phyloP scores from a whole-genome alignment of 2,329 filamentous ascomycete genomes.

The Aspergillus sp. region DNA sequence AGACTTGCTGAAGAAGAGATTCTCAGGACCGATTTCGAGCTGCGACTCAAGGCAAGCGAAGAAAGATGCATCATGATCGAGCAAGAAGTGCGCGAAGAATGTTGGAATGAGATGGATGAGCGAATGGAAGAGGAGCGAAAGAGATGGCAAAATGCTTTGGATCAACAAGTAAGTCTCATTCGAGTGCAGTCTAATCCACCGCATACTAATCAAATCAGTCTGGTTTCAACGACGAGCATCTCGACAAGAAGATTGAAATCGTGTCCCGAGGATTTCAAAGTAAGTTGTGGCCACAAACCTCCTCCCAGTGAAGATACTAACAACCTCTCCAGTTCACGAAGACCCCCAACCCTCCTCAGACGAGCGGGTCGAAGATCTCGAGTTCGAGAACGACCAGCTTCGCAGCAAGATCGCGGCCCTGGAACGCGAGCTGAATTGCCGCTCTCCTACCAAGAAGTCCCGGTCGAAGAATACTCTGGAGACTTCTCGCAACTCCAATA shows the following conservation, averaged over 20 bases:
- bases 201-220: constrained; percentile 32
- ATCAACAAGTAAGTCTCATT: constrained; percentile 61
- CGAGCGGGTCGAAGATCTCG: constrained; percentile 65
- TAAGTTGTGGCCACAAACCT: constrained; percentile 27
- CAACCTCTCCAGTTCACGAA: constrained; percentile 44
- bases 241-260: constrained; percentile 84
- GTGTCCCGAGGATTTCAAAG: constrained; percentile 58
- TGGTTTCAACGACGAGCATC: constrained; percentile 78
- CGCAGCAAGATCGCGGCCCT: constrained; percentile 65
- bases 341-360: constrained; percentile 53
- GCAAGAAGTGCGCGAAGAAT: constrained; percentile 83
- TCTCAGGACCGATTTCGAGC: constrained; percentile 70
- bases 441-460: constrained; percentile 64
- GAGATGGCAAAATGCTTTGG: constrained; percentile 78
- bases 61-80: constrained; percentile 72
- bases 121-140: constrained; percentile 72
- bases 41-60: constrained; percentile 67
- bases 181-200: background rate
- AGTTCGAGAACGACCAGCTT: constrained; percentile 71
- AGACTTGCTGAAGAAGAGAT: constrained; percentile 72
- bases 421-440: constrained; percentile 64
- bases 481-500: constrained; percentile 31
- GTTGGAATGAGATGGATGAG: constrained; percentile 81
- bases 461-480: constrained; percentile 34
- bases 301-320: constrained; percentile 6